phyloP scores from a whole-genome alignment of 768 basidiomycete genomes.

The Boletus vinaceobasis region DNA sequence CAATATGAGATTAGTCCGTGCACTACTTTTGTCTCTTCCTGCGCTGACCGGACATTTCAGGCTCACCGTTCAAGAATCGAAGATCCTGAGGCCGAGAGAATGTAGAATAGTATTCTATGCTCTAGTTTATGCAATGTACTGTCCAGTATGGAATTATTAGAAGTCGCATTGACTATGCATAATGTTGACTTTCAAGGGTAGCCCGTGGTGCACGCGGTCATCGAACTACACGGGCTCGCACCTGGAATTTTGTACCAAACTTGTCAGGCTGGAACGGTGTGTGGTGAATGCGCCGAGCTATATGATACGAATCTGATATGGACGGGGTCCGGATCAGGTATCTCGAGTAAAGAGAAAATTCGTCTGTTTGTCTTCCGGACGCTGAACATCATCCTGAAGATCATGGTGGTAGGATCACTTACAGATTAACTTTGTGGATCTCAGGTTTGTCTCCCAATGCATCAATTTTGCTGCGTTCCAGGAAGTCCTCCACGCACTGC shows the following conservation, averaged over 20 bases:
- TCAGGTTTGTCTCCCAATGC: slow-evolving; percentile 39
- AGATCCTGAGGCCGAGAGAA: slow-evolving; percentile 63
- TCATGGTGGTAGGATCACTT: slow-evolving; percentile 23
- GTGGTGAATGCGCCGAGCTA: slow-evolving; percentile 63
- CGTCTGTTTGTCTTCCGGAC: slow-evolving; percentile 31
- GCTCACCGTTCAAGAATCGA: slow-evolving; percentile 60
- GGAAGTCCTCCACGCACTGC: slow-evolving; percentile 35
- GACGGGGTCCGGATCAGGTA: slow-evolving; percentile 55
- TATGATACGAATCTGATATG: slow-evolving; percentile 63
- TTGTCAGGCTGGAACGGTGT: slow-evolving; percentile 40
- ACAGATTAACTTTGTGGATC: slow-evolving; percentile 51
- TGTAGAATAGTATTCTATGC: slow-evolving; percentile 42
- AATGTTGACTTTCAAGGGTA: slow-evolving; percentile 4
- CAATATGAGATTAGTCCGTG: slow-evolving; percentile 50
- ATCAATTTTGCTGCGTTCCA: slow-evolving; percentile 46
- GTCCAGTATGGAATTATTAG: slow-evolving; percentile 14
- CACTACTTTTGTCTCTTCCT: background rate
- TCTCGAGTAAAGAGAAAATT: slow-evolving; percentile 47
- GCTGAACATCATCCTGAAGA: slow-evolving; percentile 3
- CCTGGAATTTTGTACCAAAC: slow-evolving; percentile 37
- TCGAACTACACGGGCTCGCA: slow-evolving; percentile 50
- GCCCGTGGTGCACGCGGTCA: slow-evolving; percentile 26
- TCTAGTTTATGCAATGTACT: slow-evolving; percentile 22
- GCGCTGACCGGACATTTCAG: slow-evolving; percentile 31
- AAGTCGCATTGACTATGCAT: slow-evolving; percentile 13